Evolutionary conservation across 2,329 filamentous ascomycete species (phyloP).

Genomic region (Sclerotinia glacialis): DNA sequence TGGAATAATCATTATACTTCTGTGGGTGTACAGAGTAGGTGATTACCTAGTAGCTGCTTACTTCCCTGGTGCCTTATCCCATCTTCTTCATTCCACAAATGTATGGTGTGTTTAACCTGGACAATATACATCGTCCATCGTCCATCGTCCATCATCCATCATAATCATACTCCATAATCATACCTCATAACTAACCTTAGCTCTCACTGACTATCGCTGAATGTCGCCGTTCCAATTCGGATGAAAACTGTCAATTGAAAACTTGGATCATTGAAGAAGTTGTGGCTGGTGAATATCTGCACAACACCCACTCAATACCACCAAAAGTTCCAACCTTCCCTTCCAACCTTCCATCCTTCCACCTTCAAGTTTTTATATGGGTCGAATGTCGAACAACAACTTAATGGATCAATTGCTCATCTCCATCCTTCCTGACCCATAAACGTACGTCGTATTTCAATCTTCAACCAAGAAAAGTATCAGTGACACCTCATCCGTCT

Average conservation of each 20-base stretch:
- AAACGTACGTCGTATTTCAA: neutral
- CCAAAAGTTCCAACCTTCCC: too few species aligned
- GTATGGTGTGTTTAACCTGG: too few species aligned
- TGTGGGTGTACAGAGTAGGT: too few species aligned
- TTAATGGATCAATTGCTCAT: slow-evolving; percentile 5
- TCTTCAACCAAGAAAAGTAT: neutral
- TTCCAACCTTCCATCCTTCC: too few species aligned
- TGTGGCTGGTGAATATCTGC: neutral
- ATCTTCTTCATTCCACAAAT: too few species aligned
- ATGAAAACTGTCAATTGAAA: neutral
- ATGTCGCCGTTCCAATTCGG: neutral
- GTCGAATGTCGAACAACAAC: neutral
- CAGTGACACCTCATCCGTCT: slow-evolving; percentile 14
- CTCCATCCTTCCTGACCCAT: slow-evolving; percentile 2
- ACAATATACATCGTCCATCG: neutral
- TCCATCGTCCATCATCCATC: neutral
- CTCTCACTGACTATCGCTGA: too few species aligned
- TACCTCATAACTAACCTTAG: too few species aligned
- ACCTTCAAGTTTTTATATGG: slow-evolving; percentile 8
- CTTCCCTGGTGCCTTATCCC: too few species aligned
- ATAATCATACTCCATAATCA: too few species aligned
- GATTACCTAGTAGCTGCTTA: too few species aligned
- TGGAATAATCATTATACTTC: too few species aligned
- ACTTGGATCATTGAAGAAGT: neutral
- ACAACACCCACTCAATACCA: neutral